Conservation (phyloP, 768 basidiomycete genomes). For the Galerina marginata region DNA sequence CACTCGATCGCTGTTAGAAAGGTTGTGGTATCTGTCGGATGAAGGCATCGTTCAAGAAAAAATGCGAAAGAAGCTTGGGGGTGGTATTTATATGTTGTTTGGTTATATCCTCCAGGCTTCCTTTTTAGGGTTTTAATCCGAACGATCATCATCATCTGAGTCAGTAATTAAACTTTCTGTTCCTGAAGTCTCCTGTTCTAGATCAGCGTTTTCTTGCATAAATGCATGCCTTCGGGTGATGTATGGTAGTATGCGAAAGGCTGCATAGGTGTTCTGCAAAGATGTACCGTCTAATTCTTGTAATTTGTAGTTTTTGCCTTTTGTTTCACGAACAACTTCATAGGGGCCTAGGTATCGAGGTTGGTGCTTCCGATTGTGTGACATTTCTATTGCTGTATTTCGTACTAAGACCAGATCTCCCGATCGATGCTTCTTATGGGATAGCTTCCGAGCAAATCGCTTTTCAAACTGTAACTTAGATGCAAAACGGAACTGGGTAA, state of each 20-base stretch:
- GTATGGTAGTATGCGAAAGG: background rate
- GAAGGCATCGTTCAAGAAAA: no score
- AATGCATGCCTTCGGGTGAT: no score
- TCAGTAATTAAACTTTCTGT: no score
- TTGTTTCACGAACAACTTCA: slow-evolving; percentile 23
- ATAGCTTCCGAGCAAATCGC: background rate
- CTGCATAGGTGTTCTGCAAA: background rate
- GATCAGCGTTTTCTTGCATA: no score
- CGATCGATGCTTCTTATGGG: background rate
- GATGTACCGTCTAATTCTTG: background rate
- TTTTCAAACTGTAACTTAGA: background rate
- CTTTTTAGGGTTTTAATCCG: no score
- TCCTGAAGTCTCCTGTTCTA: no score
- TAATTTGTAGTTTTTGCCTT: slow-evolving; percentile 9
- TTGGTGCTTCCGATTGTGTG: slow-evolving; percentile 20
- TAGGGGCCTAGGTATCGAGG: slow-evolving; percentile 33
- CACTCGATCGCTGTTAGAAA: no score
- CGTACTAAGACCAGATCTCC: background rate
- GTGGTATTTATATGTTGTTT: no score
- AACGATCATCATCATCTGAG: no score
- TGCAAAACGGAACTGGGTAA: background rate
- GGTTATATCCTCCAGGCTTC: no score
- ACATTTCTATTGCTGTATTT: background rate
- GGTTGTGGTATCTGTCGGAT: no score
- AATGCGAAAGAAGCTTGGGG: no score